Evolutionary conservation across 352 stramenopile species (phyloP), one percentile per base, ranked within the genome.

Genomic region (Phytophthora constricta): DNA sequence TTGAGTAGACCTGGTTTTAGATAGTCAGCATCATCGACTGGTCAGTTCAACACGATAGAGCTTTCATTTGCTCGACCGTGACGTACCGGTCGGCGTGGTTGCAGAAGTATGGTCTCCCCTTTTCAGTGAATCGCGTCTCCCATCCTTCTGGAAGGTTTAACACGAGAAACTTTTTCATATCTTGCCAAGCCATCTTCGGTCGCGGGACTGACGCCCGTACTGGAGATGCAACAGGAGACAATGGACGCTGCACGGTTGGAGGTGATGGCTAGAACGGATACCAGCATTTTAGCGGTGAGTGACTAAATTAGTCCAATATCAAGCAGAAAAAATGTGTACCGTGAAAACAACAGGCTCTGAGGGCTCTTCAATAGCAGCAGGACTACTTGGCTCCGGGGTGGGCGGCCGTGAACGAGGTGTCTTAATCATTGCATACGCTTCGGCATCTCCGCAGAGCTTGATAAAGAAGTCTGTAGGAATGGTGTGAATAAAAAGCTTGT

Each of bases 41-140:
- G 39, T 31, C 31, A 34, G 13, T 25, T 5, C 22, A 48, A 1
- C 22, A 4, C 11, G 5, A 39, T 17, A 39, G 64, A 7, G 11
- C n/a, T n/a, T n/a, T n/a, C n/a, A n/a, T n/a, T n/a, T n/a, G n/a
- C n/a, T n/a, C 8, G 5, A 3, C 10, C 11, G 16, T 17, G 13
- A 55, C 72, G 52, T 65, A 93, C 86, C 85, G 55, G 46, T 90
- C 84, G 13, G 63, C 74, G 42, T 95, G 86, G 53, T 92, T 89
- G 68, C 86, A 93, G 58, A 94, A 94, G 65, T 96, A 96, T 1
- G 88, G 88, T 45, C 79, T 79, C 3, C 88, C 86, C 23, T 92
- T 93, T 39, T 91, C 81, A 16, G 84, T 96, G 66, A 90, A 92
- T 5, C 87, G 83, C 42, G 77, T 87, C 56, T 96, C 88, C 88